These are phyloP conservation scores for Teunomyces lycoperdinae DNA, from an alignment of 805 yeast genomes.

Conservation along the genomic window DNA sequence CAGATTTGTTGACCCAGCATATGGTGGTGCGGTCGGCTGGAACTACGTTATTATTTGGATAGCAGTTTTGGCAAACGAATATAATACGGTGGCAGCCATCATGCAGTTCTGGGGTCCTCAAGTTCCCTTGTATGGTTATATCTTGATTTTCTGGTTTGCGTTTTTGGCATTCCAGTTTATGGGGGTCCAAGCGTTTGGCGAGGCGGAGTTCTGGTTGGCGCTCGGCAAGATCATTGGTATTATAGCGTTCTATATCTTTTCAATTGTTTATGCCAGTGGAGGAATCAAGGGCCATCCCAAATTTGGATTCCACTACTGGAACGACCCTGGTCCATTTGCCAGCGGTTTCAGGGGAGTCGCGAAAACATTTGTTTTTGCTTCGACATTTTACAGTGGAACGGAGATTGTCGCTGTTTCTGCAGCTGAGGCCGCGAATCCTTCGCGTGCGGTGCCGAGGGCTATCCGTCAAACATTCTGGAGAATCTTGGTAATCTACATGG, in stretches of 20 bases:
- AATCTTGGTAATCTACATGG: constrained; percentile 51
- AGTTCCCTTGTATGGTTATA: constrained; percentile 55
- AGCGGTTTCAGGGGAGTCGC: constrained; percentile 56
- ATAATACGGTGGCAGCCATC: constrained; percentile 51
- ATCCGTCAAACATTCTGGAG: constrained; percentile 55
- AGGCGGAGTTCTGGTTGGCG: constrained; percentile 54
- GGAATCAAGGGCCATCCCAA: constrained; percentile 37
- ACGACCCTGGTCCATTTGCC: constrained; percentile 41
- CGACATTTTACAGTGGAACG: constrained; percentile 58
- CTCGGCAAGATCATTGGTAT: constrained; percentile 47
- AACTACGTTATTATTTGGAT: constrained; percentile 55
- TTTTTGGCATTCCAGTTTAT: constrained; percentile 50
- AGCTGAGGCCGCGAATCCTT: constrained; percentile 59
- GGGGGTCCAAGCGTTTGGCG: constrained; percentile 56
- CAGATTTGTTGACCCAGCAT: constrained; percentile 51
- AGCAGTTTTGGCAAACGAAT: constrained; percentile 54
- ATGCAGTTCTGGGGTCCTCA: constrained; percentile 49
- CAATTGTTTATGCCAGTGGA: constrained; percentile 46
- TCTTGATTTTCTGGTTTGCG: constrained; percentile 49
- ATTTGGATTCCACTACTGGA: constrained; percentile 44
- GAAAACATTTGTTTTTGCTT: constrained; percentile 55
- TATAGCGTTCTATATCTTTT: constrained; percentile 48
- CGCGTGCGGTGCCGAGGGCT: constrained; percentile 55
- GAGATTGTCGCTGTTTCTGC: constrained; percentile 60
- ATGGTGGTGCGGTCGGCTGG: constrained; percentile 56